Conservation (phyloP, 495 filamentous ascomycete species). For the Ramalina intermedia region DNA sequence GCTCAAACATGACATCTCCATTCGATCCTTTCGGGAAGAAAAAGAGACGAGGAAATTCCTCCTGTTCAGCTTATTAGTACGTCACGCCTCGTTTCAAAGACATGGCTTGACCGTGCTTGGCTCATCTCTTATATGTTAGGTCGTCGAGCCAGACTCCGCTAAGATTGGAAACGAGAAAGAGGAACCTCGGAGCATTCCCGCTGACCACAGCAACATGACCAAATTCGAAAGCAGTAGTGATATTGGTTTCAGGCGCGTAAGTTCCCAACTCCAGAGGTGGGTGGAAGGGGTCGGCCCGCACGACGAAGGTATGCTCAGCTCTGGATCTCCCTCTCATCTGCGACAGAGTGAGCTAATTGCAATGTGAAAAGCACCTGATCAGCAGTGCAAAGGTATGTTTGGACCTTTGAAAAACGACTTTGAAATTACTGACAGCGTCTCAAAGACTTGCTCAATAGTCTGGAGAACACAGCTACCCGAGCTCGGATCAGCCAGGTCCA, state of each 20-base stretch:
- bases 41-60: slow-evolving; percentile 6
- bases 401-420: too few relatives aligned
- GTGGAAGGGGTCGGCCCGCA: slow-evolving; percentile 30
- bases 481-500: neutral
- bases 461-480: slow-evolving; percentile 2
- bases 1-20: neutral
- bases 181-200: slow-evolving; percentile 17
- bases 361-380: too few relatives aligned
- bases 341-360: too few relatives aligned
- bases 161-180: slow-evolving; percentile 4
- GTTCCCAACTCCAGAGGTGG: slow-evolving; percentile 50
- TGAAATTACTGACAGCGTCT: too few relatives aligned
- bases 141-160: neutral
- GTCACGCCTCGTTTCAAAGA: too few relatives aligned
- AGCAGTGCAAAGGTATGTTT: too few relatives aligned
- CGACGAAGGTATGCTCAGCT: too few relatives aligned
- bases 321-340: too few relatives aligned
- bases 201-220: slow-evolving; percentile 27
- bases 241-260: slow-evolving; percentile 22
- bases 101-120: too few relatives aligned
- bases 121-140: too few relatives aligned
- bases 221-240: slow-evolving; percentile 22
- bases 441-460: neutral
- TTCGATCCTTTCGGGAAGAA: slow-evolving; percentile 9
- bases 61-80: neutral